A percentile compares a stretch with the other conserved stretches of the same genome.
Evolutionary conservation across 1,284 basidiomycete genomes (phyloP).

Genomic region (Puccinia hordei): DNA sequence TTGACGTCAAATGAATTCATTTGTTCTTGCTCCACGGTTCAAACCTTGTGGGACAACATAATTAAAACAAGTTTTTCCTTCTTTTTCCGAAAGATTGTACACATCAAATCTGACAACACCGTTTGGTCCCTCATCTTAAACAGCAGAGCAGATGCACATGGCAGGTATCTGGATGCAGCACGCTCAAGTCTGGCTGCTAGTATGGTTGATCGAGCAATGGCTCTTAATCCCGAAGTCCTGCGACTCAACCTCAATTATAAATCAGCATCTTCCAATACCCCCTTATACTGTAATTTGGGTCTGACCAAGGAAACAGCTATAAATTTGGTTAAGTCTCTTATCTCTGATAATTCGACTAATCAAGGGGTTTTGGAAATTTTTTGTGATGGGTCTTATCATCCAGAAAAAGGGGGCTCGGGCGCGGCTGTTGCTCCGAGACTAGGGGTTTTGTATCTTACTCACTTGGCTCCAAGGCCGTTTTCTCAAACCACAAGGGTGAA

Average conservation of each 20-base stretch:
- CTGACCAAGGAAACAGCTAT: not conserved
- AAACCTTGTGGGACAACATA: not conserved
- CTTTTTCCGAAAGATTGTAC: too few species aligned
- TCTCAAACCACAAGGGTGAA: too few species aligned
- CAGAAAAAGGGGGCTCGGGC: not conserved
- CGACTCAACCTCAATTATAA: not conserved
- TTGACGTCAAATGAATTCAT: not conserved
- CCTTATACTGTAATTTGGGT: not conserved
- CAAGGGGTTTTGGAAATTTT: not conserved
- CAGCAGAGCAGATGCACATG: not conserved
- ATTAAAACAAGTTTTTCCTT: too few species aligned
- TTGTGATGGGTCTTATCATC: not conserved
- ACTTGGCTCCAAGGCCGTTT: too few species aligned
- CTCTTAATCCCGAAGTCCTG: not conserved
- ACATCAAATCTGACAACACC: not conserved
- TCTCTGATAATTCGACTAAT: not conserved
- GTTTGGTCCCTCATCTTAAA: not conserved
- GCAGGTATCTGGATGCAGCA: not conserved
- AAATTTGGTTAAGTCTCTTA: not conserved
- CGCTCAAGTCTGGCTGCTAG: not conserved
- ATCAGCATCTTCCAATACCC: not conserved
- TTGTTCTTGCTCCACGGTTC: not conserved
- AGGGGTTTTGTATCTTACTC: not conserved
- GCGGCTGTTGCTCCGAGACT: not conserved
- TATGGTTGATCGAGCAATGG: not conserved